Base-by-base conservation (phyloP, 192 early-diverging fungal genomes). In the Kickxella alabastrina region DNA sequence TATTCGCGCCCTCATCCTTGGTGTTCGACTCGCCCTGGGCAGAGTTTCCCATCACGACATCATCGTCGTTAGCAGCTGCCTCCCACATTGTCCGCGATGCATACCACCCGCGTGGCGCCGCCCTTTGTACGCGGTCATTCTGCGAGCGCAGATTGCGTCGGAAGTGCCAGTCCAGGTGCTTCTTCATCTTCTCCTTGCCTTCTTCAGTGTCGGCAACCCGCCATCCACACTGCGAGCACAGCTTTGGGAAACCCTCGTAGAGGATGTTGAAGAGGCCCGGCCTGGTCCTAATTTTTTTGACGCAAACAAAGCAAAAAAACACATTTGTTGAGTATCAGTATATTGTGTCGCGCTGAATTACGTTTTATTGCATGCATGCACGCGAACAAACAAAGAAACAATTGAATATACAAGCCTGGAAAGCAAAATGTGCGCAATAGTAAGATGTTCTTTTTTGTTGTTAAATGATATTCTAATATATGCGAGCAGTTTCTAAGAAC, bases 151-250 rank as follows among this genome's bases (percentile, higher is more conserved):
- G 75, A 65, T 98, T 98, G 69, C 93, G 90, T 26, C 95, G 79
- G 68, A 96, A 98, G 72, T 98, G 95, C 83, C 91, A 94, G 55
- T 98, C 93, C 26, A 98, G 49, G 67, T 98, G 95, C 34, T 80
- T 74, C 46, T 84, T 80, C 82, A 93, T 88, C 51, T 85, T 83
- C 19, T 74, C 71, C 52, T 85, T 76, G 2, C 90, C 91, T 31
- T 78, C 78, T 13, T 77, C 81, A 7, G 79, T 75, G 27, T 81
- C 82, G 3, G 79, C 64, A 39, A 85, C 92, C 18, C 95, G 85
- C 60, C 84, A 82, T 0, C 91, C 95, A 66, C 95, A 98, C 75
- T 98, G 95, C 40, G 87, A 84, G 74, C 95, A 98, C 62, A 92
- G 87, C 19, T 85, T 65, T 6, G 87, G 82, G 1, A 86, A 81